Evolutionary conservation across 176 grass and related monocot genomes (phyloP).

Genomic region (Cymbopogon citratus): DNA sequence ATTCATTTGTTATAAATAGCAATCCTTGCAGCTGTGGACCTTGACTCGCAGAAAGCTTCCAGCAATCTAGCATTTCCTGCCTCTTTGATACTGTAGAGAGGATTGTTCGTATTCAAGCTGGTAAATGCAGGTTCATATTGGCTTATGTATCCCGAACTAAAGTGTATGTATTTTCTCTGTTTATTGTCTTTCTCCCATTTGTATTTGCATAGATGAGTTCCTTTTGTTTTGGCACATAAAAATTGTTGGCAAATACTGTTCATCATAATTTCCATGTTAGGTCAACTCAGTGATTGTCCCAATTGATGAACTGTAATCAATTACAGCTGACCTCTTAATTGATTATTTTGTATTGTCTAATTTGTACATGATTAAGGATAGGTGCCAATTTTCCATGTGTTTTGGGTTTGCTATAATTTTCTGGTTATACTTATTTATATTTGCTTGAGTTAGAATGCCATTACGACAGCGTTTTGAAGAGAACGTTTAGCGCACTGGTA

Average conservation of each 20-base stretch:
- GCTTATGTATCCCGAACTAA: slow-evolving; percentile 89
- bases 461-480: not conserved
- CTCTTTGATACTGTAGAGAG: slow-evolving; percentile 78
- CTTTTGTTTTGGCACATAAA: not conserved
- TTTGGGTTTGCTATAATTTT: not conserved
- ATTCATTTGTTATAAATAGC: not conserved
- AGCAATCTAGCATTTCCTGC: slow-evolving; percentile 81
- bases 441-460: not conserved
- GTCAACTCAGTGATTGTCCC: not conserved
- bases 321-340: not conserved
- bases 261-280: slow-evolving; percentile 2
- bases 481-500: not conserved
- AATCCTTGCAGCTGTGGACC: slow-evolving; percentile 25
- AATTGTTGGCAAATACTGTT: not conserved
- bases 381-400: not conserved
- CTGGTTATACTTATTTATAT: not conserved
- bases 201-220: not conserved
- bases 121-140: slow-evolving; percentile 80
- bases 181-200: slow-evolving; percentile 2
- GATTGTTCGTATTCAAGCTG: slow-evolving; percentile 49
- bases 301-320: not conserved
- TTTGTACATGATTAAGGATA: not conserved
- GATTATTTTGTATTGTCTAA: slow-evolving; percentile 3
- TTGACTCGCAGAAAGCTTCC: slow-evolving; percentile 90
- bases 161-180: slow-evolving; percentile 62